phyloP scores from a whole-genome alignment of 2,329 filamentous ascomycete genomes.

The Diaporthe sp. region DNA sequence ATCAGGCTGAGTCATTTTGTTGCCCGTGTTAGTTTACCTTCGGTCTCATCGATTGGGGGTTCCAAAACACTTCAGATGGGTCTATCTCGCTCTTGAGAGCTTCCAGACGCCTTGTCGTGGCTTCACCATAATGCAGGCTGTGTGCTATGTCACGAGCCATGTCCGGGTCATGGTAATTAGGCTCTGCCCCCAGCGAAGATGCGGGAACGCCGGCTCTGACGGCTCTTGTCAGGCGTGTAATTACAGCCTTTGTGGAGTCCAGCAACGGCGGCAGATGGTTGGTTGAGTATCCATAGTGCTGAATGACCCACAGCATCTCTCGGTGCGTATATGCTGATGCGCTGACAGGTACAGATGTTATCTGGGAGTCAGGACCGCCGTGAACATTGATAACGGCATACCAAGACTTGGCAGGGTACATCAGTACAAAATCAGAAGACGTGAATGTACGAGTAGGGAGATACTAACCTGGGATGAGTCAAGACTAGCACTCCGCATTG shows the following conservation, averaged over 20 bases:
- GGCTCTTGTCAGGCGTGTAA: conserved; percentile 13
- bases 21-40: background rate
- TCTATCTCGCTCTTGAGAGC: conserved; percentile 27
- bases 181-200: background rate
- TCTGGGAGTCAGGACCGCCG: conserved; percentile 55
- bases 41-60: conserved; percentile 35
- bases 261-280: conserved; percentile 31
- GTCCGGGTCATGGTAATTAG: conserved; percentile 27
- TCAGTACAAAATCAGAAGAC: background rate
- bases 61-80: conserved; percentile 32
- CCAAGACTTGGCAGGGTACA: conserved; percentile 46
- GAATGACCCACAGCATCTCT: conserved; percentile 63
- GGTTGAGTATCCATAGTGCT: conserved; percentile 55
- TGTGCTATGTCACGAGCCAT: conserved; percentile 25
- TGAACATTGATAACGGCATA: conserved; percentile 59
- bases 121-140: conserved; percentile 16
- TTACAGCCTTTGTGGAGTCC: conserved; percentile 20
- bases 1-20: background rate
- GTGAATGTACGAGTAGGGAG: too few relatives aligned
- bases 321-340: conserved; percentile 56
- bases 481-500: conserved; percentile 1
- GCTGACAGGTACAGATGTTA: conserved; percentile 47
- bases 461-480: conserved; percentile 23
- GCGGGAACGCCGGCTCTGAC: conserved; percentile 8
- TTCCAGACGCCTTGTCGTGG: conserved; percentile 17